These are phyloP conservation scores for Penicillium sp. DNA, from an alignment of 2,329 filamentous ascomycete species.

Conservation along the genomic window DNA sequence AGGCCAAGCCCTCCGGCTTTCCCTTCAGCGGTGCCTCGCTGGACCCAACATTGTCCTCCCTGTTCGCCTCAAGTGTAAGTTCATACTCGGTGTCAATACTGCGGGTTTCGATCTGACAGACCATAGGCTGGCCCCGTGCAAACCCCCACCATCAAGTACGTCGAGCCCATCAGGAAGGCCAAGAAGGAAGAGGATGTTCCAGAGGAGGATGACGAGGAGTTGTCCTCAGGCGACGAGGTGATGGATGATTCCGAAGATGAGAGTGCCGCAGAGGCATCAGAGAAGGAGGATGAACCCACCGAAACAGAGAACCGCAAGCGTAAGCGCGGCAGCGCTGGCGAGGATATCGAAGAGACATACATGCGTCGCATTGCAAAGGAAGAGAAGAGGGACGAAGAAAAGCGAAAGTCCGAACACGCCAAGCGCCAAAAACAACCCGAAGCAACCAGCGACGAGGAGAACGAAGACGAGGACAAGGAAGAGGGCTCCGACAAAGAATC, in stretches of 20 bases:
- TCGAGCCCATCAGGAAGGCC: conserved; percentile 17
- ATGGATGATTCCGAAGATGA: conserved; percentile 48
- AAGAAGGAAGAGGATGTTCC: conserved; percentile 33
- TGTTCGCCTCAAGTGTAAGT: conserved; percentile 74
- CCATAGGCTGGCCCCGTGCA: conserved; percentile 44
- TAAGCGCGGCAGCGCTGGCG: conserved; percentile 56
- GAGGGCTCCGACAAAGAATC: conserved; percentile 58
- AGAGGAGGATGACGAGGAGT: conserved; percentile 27
- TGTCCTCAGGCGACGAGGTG: conserved; percentile 37
- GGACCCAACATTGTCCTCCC: conserved; percentile 68
- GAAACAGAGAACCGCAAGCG: conserved; percentile 49
- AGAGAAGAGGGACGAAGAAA: conserved; percentile 39
- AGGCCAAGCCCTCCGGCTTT: conserved; percentile 22
- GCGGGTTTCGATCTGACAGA: conserved; percentile 9
- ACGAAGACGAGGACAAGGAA: conserved; percentile 36
- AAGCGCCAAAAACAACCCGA: conserved; percentile 41
- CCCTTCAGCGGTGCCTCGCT: conserved; percentile 61
- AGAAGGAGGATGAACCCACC: conserved; percentile 22
- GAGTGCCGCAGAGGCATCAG: conserved; percentile 55
- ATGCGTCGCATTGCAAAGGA: conserved; percentile 49
- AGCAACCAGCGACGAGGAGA: conserved; percentile 53
- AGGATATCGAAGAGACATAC: conserved; percentile 47
- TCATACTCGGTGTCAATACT: neutral
- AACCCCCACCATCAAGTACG: conserved; percentile 32
- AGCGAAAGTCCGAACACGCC: conserved; percentile 37